Conservation (phyloP, 129 eudicot genomes). For the Centrapalus pauciflorus region DNA sequence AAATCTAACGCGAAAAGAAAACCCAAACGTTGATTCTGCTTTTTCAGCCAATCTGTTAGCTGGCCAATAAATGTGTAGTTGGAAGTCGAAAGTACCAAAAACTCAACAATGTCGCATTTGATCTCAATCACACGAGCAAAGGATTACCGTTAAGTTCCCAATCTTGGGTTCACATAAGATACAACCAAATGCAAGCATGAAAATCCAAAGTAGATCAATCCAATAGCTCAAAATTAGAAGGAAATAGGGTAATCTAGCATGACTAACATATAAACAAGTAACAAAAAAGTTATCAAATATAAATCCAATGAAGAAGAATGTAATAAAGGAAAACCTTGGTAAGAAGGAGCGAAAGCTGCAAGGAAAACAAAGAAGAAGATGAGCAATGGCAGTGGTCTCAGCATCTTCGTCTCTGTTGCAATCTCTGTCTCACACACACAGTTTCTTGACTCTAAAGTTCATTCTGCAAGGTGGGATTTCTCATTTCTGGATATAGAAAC, state of each 20-base stretch:
- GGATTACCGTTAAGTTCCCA: not conserved
- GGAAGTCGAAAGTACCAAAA: slow-evolving; percentile 3
- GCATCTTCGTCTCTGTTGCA: slow-evolving; percentile 15
- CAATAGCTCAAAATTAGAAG: not conserved
- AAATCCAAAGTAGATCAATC: not conserved
- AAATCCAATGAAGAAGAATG: not conserved
- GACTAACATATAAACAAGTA: not conserved
- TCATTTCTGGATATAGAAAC: no score
- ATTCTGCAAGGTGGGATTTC: not conserved
- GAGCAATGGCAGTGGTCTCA: slow-evolving; percentile 27
- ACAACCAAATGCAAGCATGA: slow-evolving; percentile 11
- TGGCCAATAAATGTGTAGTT: slow-evolving; percentile 11
- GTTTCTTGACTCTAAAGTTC: not conserved
- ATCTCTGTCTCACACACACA: slow-evolving; percentile 17
- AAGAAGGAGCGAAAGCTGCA: slow-evolving; percentile 41
- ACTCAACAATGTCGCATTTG: not conserved
- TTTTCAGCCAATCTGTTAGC: slow-evolving; percentile 9
- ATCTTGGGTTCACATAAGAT: slow-evolving; percentile 10
- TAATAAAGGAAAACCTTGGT: slow-evolving; percentile 34
- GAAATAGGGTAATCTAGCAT: not conserved
- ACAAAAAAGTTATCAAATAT: not conserved
- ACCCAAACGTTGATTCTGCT: not conserved
- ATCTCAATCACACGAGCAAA: slow-evolving; percentile 3
- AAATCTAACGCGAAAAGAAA: not conserved
- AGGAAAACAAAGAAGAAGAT: slow-evolving; percentile 27